Evolutionary conservation across 192 early-diverging fungal genomes (phyloP).

Genomic region (Globomyces pollinis-pini): DNA sequence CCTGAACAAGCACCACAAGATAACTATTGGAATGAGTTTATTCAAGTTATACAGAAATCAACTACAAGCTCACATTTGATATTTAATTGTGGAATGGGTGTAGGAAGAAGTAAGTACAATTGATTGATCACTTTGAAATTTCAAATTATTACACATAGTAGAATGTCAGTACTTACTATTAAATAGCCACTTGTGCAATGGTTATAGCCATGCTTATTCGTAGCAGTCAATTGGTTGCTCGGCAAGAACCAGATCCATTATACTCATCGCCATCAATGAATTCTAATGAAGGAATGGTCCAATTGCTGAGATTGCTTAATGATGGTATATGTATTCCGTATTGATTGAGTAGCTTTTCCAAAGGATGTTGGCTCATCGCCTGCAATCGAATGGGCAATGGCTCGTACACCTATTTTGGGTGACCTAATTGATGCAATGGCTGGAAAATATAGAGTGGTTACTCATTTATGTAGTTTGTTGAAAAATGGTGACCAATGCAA

Average conservation of each 20-base stretch:
- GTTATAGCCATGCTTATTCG: constrained; percentile 48
- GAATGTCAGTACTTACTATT: too few species aligned
- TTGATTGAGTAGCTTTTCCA: too few species aligned
- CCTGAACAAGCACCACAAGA: constrained; percentile 56
- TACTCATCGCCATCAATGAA: too few species aligned
- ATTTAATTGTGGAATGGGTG: constrained; percentile 62
- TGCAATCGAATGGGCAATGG: constrained; percentile 50
- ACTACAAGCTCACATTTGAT: constrained; percentile 37
- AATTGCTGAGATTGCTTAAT: constrained; percentile 50
- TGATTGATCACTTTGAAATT: background rate
- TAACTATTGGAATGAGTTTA: constrained; percentile 54
- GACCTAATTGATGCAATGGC: constrained; percentile 44
- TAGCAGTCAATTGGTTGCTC: constrained; percentile 38
- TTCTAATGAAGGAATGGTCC: too few species aligned
- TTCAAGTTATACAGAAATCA: constrained; percentile 34
- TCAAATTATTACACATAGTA: background rate
- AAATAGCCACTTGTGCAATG: constrained; percentile 57
- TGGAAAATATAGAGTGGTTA: constrained; percentile 50
- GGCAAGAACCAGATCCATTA: constrained; percentile 19
- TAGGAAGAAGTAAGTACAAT: constrained; percentile 39
- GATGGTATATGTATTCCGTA: too few species aligned
- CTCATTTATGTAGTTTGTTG: constrained; percentile 31
- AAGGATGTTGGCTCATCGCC: constrained; percentile 18
- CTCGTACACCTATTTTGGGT: constrained; percentile 39
- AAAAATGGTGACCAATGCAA: constrained; percentile 40